Percentiles rank a stretch among this genome's conserved stretches.
phyloP scores from a whole-genome alignment of 805 yeast species.

The Suhomyces sp. region DNA sequence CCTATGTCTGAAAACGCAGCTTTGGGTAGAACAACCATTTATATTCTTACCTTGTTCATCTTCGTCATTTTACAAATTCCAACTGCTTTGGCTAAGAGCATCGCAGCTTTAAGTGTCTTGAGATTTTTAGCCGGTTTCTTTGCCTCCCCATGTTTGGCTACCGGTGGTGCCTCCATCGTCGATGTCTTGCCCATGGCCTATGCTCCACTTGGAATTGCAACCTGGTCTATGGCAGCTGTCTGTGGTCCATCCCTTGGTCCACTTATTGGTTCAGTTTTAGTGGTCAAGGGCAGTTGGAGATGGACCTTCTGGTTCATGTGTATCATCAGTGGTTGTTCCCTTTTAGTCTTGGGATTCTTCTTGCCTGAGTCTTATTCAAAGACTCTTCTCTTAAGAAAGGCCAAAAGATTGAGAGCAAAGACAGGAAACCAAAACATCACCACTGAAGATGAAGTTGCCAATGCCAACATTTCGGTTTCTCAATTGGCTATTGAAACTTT shows the following conservation, averaged over 20 bases:
- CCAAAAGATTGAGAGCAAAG: conserved; percentile 43
- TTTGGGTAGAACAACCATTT: conserved; percentile 54
- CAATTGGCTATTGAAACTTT: conserved; percentile 31
- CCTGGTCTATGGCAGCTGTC: conserved; percentile 55
- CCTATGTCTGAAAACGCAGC: conserved; percentile 58
- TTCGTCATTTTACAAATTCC: conserved; percentile 57
- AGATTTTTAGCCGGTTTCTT: conserved; percentile 56
- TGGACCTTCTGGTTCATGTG: conserved; percentile 55
- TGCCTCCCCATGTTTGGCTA: conserved; percentile 55
- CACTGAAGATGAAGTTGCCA: conserved; percentile 39
- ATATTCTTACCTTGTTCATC: conserved; percentile 44
- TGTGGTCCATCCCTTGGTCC: conserved; percentile 60
- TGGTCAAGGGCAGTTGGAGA: conserved; percentile 48
- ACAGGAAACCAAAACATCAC: conserved; percentile 51
- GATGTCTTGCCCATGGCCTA: conserved; percentile 46
- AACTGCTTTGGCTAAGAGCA: conserved; percentile 49
- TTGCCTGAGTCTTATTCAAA: conserved; percentile 51
- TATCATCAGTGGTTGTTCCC: conserved; percentile 38
- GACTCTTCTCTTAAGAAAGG: conserved; percentile 48
- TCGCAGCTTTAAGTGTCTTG: conserved; percentile 50
- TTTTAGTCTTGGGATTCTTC: conserved; percentile 31
- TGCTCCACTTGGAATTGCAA: conserved; percentile 47
- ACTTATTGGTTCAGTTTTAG: conserved; percentile 52
- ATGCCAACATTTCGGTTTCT: conserved; percentile 17
- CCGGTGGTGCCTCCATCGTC: conserved; percentile 58